Evolutionary conservation across 2,329 filamentous ascomycete species (phyloP), one percentile per base, ranked within the genome.

Genomic region (Diaporthe amygdali): DNA sequence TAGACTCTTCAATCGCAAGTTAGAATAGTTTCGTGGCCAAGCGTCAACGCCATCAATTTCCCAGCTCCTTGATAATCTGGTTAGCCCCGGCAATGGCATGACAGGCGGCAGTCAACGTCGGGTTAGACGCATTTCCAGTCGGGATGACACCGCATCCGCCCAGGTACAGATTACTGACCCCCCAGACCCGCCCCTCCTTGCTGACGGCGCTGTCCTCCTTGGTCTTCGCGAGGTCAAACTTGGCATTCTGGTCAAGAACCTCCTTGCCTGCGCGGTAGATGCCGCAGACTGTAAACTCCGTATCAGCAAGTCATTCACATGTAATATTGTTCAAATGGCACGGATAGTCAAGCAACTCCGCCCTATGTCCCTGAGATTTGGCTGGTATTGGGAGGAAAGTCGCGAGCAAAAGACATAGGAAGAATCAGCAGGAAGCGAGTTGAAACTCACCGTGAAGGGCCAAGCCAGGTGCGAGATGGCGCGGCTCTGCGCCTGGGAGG

Each of bases 101-200:
- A 34, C 74, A 75, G 56, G 76, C 74, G 7, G 76, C 75, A 12
- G 76, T 78, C 20, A 78, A 64, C 4, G 77, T 78, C 2, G 77
- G 76, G 22, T 78, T 76, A 32, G 70, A 77, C 22, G 77, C 75
- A 52, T 75, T 76, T 3, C 54, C 55, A 2, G 69, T 72, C 3
- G 75, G 73, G 51, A 77, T 76, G 12, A 78, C 72, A 49, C 74
- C 74, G 27, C 75, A 78, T 3, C 76, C 77, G 22, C 76, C 77
- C 2, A 78, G 66, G 37, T 72, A 71, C 49, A 77, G 55, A 46
- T 78, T 77, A 2, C 74, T 67, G 17, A 70, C 52, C 10, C 69
- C 72, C 75, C 76, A 77, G 5, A 78, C 77, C 41, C 72, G 73
- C 6, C 71, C 75, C 14, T 72, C 41, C 30, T 66, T 68, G 46